Evolutionary conservation across 2,329 filamentous ascomycete species (phyloP).

Genomic region (Albifimbria verrucaria): DNA sequence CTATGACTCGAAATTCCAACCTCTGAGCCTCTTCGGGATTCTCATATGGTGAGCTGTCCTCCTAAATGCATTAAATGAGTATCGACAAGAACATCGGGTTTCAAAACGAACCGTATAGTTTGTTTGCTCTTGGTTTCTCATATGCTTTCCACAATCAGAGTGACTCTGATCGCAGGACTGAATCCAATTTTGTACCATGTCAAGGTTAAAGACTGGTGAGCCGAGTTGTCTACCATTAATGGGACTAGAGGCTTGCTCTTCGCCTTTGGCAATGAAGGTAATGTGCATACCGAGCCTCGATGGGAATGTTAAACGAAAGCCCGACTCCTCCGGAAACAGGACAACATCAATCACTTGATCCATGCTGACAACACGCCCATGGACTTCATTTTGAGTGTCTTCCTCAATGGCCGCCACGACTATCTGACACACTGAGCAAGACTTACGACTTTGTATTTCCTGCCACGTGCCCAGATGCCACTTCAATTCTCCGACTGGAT

Average conservation of each 20-base stretch:
- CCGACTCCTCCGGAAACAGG: not conserved
- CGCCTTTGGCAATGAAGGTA: not conserved
- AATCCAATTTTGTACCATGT: not conserved
- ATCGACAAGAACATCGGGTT: no score
- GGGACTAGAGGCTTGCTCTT: not conserved
- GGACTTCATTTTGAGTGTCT: not conserved
- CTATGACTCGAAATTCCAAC: not conserved
- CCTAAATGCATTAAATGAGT: no score
- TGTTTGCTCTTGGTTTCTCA: no score
- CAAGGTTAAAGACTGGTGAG: not conserved
- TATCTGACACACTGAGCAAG: not conserved
- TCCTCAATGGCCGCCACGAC: not conserved
- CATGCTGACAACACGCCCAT: not conserved
- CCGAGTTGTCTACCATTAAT: not conserved
- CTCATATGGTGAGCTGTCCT: no score
- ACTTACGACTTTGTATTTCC: not conserved
- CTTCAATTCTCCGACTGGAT: not conserved
- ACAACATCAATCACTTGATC: not conserved
- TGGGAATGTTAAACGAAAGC: not conserved
- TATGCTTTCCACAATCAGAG: not conserved
- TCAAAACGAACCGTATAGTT: no score
- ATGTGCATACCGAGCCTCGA: not conserved
- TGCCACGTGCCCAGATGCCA: not conserved
- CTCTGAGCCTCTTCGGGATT: no score
- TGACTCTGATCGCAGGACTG: not conserved